Evolutionary conservation across 169 alveolate genomes (phyloP), one percentile per base, ranked within the genome.

Genomic region (Theileria orientalis): DNA sequence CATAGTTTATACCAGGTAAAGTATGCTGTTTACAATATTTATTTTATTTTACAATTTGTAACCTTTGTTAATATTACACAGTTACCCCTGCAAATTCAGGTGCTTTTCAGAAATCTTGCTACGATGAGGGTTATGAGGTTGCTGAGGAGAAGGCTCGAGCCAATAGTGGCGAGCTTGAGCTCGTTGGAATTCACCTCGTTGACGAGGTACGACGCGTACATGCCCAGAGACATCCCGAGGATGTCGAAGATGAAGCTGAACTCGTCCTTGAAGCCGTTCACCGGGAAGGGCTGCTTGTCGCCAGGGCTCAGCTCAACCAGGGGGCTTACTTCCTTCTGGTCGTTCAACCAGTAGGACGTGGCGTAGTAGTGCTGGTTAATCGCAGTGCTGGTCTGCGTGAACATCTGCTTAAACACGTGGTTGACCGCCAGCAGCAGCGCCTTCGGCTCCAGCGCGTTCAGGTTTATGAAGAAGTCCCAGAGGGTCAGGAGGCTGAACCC

Each of bases 171-270:
- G 57, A 47, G 21, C 21, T 47, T 47, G 21, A 47, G 21, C 16
- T 3, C 21, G 57, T 9, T 27, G 21, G 21, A 47, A n/a, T 60
- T 51, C 42, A 21, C 30, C 3, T 51, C 49, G 2, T 75, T 32
- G 47, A 72, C 16, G 33, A 72, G 29, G n/a, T 32, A 13, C 13
- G 76, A 63, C 21, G 61, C 69, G 33, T 44, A 51, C 56, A 64
- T 62, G 13, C 87, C 87, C 0, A 76, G 23, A 2, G 84, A 80
- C 83, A 72, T 71, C 7, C 87, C 87, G 23, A 68, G 19, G 37
- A 79, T 51, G 44, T 79, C 87, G 40, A 80, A 79, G 6, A 79
- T 71, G 6, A 75, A 82, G 44, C 59, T 79, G n/a, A n/a, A n/a
- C 25, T 71, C 70, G 21, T 47, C 57, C 57, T 11, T 47, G 3